phyloP scores from a whole-genome alignment of 1,284 basidiomycete species.

The Volvariella surrecta region DNA sequence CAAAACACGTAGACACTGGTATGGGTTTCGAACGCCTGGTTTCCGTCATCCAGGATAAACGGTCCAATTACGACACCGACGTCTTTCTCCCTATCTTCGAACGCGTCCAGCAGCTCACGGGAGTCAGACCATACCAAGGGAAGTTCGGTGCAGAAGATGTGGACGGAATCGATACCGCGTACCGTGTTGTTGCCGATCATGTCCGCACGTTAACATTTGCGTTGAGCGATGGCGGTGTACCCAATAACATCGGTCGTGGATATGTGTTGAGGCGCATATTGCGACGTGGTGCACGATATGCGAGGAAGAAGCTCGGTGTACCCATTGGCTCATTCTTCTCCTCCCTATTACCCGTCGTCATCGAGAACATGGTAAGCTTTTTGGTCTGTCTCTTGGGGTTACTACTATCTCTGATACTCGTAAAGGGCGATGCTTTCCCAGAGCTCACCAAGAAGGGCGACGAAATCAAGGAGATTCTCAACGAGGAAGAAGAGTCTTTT shows the following conservation, averaged over 20 bases:
- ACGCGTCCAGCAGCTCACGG: conserved; percentile 85
- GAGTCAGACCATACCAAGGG: conserved; percentile 82
- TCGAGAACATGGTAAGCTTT: conserved; percentile 74
- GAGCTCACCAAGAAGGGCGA: conserved; percentile 82
- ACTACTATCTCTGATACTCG: not conserved
- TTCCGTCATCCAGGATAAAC: conserved; percentile 85
- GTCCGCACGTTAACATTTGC: conserved; percentile 94
- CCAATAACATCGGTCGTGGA: conserved; percentile 93
- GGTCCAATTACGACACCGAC: conserved; percentile 98
- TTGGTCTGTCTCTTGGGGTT: too few species aligned
- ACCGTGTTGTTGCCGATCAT: conserved; percentile 96
- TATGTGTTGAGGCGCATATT: conserved; percentile 94
- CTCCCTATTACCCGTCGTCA: conserved; percentile 81
- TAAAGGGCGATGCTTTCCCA: conserved; percentile 82
- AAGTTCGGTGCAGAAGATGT: conserved; percentile 89
- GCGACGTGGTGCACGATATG: conserved; percentile 88
- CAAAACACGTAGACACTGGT: conserved; percentile 96
- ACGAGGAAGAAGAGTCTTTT: conserved; percentile 98
- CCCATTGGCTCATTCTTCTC: conserved; percentile 96
- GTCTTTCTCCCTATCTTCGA: conserved; percentile 87
- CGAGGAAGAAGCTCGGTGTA: conserved; percentile 91
- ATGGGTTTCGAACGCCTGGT: conserved; percentile 99
- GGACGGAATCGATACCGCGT: conserved; percentile 96
- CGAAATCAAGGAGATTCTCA: conserved; percentile 91
- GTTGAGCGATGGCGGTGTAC: conserved; percentile 92